Base-by-base conservation (phyloP, 768 basidiomycete genomes). In the Lactarius akahatsu region DNA sequence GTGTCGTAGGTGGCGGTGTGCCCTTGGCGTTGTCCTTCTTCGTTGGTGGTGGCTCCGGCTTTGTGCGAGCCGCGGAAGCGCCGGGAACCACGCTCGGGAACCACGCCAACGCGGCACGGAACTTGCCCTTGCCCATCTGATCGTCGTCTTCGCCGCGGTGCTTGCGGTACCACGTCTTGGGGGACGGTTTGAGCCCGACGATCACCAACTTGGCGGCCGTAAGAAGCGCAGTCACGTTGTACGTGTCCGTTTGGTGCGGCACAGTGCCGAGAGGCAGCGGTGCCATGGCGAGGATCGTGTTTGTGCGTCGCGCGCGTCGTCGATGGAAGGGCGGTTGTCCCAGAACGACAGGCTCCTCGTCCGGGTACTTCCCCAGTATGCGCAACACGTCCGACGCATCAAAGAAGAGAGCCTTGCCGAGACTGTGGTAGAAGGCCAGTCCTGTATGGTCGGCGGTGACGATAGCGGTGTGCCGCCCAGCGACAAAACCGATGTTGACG, bases 351-450 rank as follows among this genome's bases (percentile, higher is more conserved):
- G 57, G 63, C 52, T 77, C 75, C 52, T 81, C 80, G 34, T 88
- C 85, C 4, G 92, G 91, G 73, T 98, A 96, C 72, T 90, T 92
- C 1, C 97, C 97, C 2, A 98, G 82, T 61, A 99, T 92, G 20
- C 97, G 88, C 55, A 98, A 83, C 40, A 92, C 93, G 74, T 99
- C 97, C 18, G 92, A 88, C 15, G 96, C 95, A 56, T 98, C 96
- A 7, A 99, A 89, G 70, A 97, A 97, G 16, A 98, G 81, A 13
- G 98, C 89, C 75, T 93, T 96, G 32, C 97, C 94, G 4, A 99
- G 79, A 62, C 90, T 92, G 77, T 98, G 96, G 74, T 93, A 97
- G 77, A 99, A 99, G 0, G 94, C 92, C 10, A 98, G 82, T 0
- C 97, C 97, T 70, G 83, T 78, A 65, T 96, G 92, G 74, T 98